Conservation (phyloP, 805 yeast genomes). For the Kuraishia piskuri region DNA sequence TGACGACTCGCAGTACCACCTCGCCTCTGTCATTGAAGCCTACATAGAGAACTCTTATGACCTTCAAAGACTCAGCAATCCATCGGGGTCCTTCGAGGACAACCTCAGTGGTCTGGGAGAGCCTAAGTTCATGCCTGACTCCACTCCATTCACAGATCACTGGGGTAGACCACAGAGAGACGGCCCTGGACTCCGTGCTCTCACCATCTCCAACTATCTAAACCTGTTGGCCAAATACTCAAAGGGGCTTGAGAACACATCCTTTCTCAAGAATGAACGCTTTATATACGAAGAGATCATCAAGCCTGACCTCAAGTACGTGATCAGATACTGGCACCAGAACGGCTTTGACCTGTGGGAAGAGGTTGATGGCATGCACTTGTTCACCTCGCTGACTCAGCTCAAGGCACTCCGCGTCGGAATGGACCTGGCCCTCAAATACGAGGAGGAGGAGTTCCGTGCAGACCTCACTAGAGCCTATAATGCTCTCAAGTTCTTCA, state of each 20-base stretch:
- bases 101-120: constrained; percentile 65
- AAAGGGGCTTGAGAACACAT: constrained; percentile 13
- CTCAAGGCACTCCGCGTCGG: constrained; percentile 61
- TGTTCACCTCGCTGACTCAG: constrained; percentile 73
- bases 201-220: constrained; percentile 53
- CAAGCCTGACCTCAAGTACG: constrained; percentile 63
- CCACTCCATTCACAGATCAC: constrained; percentile 45
- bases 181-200: constrained; percentile 81
- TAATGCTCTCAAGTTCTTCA: constrained; percentile 27
- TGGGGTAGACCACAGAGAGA: constrained; percentile 98
- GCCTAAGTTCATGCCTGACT: constrained; percentile 74
- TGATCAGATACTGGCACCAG: constrained; percentile 50
- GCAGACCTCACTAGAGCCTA: constrained; percentile 21
- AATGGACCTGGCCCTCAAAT: constrained; percentile 25
- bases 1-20: constrained; percentile 12
- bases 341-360: constrained; percentile 91
- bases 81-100: constrained; percentile 52
- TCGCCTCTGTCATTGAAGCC: constrained; percentile 32
- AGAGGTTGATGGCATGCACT: constrained; percentile 67
- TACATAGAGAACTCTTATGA: constrained; percentile 51
- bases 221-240: constrained; percentile 27
- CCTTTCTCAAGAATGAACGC: constrained; percentile 22
- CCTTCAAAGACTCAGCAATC: constrained; percentile 61
- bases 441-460: constrained; percentile 18
- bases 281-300: constrained; percentile 42